Conservation (phyloP, 371 early-diverging fungal species). For the Funneliformis caledonium region DNA sequence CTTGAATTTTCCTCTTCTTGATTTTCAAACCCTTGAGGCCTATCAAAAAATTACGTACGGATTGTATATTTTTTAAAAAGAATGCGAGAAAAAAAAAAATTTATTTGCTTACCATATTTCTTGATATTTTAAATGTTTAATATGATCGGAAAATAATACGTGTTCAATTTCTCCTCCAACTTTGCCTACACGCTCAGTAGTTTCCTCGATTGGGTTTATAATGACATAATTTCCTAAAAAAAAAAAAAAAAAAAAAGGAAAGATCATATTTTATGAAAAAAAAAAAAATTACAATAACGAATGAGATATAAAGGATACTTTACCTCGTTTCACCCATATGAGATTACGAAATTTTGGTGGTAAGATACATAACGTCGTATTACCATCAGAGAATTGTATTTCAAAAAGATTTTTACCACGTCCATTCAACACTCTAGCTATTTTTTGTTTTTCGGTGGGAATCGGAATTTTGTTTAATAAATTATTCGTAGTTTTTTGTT, state of each 20-base stretch:
- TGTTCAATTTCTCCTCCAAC: conserved; percentile 79
- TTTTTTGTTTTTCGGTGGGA: conserved; percentile 52
- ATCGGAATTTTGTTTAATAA: conserved; percentile 44
- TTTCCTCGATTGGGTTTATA: conserved; percentile 63
- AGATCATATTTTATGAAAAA: not conserved
- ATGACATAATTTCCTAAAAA: conserved; percentile 68
- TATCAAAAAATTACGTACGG: not conserved
- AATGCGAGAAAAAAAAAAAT: not conserved
- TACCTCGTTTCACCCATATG: conserved; percentile 87
- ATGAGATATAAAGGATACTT: not conserved
- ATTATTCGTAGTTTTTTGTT: conserved; percentile 47
- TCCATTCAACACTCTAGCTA: conserved; percentile 69
- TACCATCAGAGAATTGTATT: conserved; percentile 62
- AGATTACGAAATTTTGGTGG: conserved; percentile 81
- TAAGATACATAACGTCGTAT: conserved; percentile 65
- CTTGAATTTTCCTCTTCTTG: not conserved
- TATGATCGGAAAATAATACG: conserved; percentile 76
- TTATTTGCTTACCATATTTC: conserved; percentile 63
- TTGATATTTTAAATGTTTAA: conserved; percentile 69
- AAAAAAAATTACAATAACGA: not conserved
- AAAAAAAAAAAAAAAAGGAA: not conserved
- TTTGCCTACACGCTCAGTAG: conserved; percentile 57
- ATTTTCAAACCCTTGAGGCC: conserved; percentile 35
- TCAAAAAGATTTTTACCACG: conserved; percentile 80
- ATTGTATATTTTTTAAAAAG: not conserved